A percentile compares a stretch with the other conserved stretches of the same genome.
Evolutionary conservation across 1,284 basidiomycete species (phyloP).

Genomic region (Naganishia sp.): DNA sequence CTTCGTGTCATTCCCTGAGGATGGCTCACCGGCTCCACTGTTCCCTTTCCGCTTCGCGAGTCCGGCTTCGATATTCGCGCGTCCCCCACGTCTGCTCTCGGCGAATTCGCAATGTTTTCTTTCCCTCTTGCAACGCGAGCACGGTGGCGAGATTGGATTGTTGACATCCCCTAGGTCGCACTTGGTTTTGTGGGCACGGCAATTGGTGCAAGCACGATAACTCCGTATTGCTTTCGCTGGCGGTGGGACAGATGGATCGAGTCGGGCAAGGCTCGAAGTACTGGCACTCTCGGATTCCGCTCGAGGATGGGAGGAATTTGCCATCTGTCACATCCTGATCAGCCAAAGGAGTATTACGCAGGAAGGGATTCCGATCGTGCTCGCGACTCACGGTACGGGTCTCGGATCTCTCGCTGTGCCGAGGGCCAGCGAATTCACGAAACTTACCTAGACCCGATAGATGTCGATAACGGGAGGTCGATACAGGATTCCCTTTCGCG

Average conservation of each 20-base stretch:
- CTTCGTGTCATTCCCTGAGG: too few species aligned
- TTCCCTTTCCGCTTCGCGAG: constrained; percentile 10
- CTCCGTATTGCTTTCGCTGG: constrained; percentile 19
- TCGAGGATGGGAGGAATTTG: too few species aligned
- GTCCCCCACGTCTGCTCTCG: constrained; percentile 48
- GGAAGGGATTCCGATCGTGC: too few species aligned
- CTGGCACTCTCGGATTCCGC: not conserved
- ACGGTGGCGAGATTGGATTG: constrained; percentile 54
- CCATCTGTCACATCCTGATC: constrained; percentile 1
- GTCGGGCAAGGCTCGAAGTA: not conserved
- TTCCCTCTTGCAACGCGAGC: constrained; percentile 55
- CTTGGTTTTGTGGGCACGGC: constrained; percentile 51
- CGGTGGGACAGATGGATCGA: not conserved
- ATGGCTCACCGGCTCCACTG: not conserved
- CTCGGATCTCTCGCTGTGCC: too few species aligned
- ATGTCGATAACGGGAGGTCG: too few species aligned
- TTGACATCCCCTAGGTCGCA: constrained; percentile 57
- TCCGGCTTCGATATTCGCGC: constrained; percentile 38
- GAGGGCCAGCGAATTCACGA: too few species aligned
- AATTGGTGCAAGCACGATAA: constrained; percentile 29
- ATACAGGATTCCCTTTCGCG: too few species aligned
- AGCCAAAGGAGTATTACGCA: too few species aligned
- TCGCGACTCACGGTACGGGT: too few species aligned
- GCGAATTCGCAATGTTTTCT: constrained; percentile 55
- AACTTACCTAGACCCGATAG: too few species aligned